phyloP scores from a whole-genome alignment of 129 eudicot genomes.

The Pittosporum tobira region DNA sequence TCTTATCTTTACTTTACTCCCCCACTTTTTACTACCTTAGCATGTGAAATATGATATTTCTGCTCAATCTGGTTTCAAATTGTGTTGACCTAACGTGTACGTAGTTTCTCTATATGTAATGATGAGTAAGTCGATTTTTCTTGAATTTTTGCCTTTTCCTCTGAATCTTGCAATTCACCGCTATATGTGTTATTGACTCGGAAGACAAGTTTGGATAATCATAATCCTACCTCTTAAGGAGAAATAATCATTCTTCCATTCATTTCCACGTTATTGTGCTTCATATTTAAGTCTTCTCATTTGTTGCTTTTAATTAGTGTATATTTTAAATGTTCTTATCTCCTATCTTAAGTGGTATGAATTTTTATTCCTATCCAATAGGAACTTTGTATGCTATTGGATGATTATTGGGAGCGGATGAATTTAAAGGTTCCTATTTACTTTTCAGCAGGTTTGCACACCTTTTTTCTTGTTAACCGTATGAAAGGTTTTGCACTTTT shows the following conservation, averaged over 20 bases:
- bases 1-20: not conserved
- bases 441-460: constrained; percentile 66
- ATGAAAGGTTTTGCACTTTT: no score
- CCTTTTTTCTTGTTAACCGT: not conserved
- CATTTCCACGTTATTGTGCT: no score
- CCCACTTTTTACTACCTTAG: not conserved
- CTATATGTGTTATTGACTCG: no score
- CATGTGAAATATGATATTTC: not conserved
- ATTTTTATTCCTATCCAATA: constrained; percentile 10
- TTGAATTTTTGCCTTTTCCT: no score
- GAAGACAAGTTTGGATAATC: not conserved
- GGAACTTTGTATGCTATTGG: constrained; percentile 86
- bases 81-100: no score
- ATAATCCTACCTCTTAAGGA: not conserved
- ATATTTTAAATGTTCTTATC: not conserved
- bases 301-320: not conserved
- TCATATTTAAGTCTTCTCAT: not conserved
- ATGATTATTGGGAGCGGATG: constrained; percentile 95
- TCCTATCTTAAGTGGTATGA: not conserved
- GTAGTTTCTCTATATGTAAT: no score
- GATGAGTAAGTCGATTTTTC: no score
- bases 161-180: no score
- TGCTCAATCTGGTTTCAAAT: no score
- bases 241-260: not conserved
- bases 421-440: constrained; percentile 83